Evolutionary conservation across 768 basidiomycete genomes (phyloP).

Genomic region (Daedalea quercina): DNA sequence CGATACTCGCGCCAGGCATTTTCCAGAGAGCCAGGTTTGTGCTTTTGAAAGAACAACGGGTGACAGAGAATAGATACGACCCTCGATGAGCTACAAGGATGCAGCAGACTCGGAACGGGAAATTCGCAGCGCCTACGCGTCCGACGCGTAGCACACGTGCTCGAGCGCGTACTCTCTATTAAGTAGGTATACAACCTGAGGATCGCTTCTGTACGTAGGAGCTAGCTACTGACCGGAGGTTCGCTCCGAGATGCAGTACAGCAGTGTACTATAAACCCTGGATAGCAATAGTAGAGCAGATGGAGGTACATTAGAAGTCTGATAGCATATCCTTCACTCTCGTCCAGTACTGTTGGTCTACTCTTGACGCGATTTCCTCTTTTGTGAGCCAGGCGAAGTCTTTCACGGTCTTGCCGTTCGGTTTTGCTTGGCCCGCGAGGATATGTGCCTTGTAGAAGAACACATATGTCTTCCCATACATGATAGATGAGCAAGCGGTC

Average conservation of each 20-base stretch:
- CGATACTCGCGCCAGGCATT: conserved; percentile 41
- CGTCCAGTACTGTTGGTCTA: conserved; percentile 69
- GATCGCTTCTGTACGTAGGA: background rate
- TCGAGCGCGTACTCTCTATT: background rate
- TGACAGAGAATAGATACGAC: background rate
- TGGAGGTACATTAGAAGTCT: conserved; percentile 34
- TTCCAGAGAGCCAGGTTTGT: background rate
- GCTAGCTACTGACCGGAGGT: background rate
- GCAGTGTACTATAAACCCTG: conserved; percentile 5
- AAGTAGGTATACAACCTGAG: background rate
- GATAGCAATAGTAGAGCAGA: background rate
- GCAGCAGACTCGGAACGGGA: too few relatives aligned
- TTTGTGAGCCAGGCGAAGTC: conserved; percentile 96
- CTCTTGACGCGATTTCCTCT: conserved; percentile 71
- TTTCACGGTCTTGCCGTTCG: conserved; percentile 43
- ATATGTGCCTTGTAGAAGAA: conserved; percentile 97
- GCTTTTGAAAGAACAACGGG: background rate
- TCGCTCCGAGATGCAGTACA: background rate
- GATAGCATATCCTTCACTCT: conserved; percentile 78
- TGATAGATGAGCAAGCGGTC: background rate
- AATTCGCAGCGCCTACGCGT: too few relatives aligned
- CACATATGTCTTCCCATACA: conserved; percentile 45
- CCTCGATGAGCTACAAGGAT: background rate
- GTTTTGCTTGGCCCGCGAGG: conserved; percentile 76
- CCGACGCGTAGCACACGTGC: too few relatives aligned